Percentiles rank a stretch among this genome's conserved stretches.
These are phyloP conservation scores for Logfia minima DNA, from an alignment of 129 eudicot species.

Conservation along the genomic window DNA sequence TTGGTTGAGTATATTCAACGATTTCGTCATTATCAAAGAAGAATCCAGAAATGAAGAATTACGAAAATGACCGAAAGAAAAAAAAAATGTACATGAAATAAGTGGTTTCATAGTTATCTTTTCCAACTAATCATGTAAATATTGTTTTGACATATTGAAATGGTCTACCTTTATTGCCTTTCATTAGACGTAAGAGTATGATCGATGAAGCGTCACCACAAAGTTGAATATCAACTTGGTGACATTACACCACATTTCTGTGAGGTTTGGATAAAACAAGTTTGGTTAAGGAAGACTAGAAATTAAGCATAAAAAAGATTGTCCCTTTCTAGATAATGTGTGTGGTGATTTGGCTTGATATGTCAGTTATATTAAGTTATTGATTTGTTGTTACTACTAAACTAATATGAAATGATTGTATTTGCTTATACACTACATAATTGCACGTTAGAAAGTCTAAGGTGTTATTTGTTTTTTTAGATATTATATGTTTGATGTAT, in stretches of 20 bases:
- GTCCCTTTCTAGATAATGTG: not conserved
- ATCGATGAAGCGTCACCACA: not conserved
- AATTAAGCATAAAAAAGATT: too few relatives aligned
- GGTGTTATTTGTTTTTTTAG: too few relatives aligned
- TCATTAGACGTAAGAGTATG: not conserved
- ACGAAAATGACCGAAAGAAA: too few relatives aligned
- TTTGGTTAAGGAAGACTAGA: too few relatives aligned
- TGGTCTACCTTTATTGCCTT: not conserved
- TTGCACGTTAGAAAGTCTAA: not conserved
- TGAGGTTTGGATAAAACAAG: not conserved
- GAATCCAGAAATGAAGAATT: too few relatives aligned
- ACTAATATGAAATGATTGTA: not conserved
- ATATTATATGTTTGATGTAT: too few relatives aligned
- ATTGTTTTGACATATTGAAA: too few relatives aligned
- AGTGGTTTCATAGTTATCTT: not conserved
- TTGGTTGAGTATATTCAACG: not conserved
- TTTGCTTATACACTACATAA: not conserved
- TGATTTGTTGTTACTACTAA: too few relatives aligned
- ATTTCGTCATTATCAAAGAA: not conserved
- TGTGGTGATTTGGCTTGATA: not conserved
- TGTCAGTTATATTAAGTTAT: not conserved
- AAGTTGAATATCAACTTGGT: not conserved
- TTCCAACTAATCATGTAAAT: not conserved
- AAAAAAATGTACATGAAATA: not conserved
- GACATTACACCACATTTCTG: not conserved